phyloP scores from a whole-genome alignment of 139 green algal genomes.

The Diplosphaera chodatii region DNA sequence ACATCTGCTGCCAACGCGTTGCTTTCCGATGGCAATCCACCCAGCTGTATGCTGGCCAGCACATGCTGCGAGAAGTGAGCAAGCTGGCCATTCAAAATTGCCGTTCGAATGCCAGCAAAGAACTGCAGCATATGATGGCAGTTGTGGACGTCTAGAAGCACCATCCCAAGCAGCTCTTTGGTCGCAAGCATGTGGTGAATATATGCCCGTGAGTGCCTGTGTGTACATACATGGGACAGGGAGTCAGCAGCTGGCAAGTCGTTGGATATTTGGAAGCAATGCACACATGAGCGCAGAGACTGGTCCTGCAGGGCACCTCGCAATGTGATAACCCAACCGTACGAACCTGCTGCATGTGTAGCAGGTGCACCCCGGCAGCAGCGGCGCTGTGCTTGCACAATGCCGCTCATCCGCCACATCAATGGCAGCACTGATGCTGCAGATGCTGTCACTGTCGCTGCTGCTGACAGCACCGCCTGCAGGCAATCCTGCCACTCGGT shows the following conservation, averaged over 20 bases:
- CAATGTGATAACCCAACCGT: too few species aligned
- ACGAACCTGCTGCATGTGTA: constrained; percentile 36
- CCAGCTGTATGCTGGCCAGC: not conserved
- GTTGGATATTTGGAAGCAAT: not conserved
- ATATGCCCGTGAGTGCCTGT: constrained; percentile 58
- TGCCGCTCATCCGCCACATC: not conserved
- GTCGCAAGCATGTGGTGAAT: constrained; percentile 70
- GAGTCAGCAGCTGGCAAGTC: too few species aligned
- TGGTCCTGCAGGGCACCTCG: too few species aligned
- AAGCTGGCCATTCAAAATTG: constrained; percentile 34
- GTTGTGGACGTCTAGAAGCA: constrained; percentile 75
- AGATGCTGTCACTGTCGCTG: not conserved
- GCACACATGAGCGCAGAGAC: not conserved
- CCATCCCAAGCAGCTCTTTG: constrained; percentile 68
- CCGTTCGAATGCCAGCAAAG: constrained; percentile 34
- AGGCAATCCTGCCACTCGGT: not conserved
- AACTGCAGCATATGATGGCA: constrained; percentile 53
- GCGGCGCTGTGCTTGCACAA: constrained; percentile 11
- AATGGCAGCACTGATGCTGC: not conserved
- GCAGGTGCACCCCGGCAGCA: constrained; percentile 60
- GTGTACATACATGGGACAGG: too few species aligned
- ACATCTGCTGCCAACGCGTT: too few species aligned
- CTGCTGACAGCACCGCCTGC: not conserved
- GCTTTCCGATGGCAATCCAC: not conserved
- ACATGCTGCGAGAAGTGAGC: constrained; percentile 32